These are phyloP conservation scores for Magnaporthiopsis rhizophila DNA, from an alignment of 2,329 filamentous ascomycete genomes.

Conservation along the genomic window DNA sequence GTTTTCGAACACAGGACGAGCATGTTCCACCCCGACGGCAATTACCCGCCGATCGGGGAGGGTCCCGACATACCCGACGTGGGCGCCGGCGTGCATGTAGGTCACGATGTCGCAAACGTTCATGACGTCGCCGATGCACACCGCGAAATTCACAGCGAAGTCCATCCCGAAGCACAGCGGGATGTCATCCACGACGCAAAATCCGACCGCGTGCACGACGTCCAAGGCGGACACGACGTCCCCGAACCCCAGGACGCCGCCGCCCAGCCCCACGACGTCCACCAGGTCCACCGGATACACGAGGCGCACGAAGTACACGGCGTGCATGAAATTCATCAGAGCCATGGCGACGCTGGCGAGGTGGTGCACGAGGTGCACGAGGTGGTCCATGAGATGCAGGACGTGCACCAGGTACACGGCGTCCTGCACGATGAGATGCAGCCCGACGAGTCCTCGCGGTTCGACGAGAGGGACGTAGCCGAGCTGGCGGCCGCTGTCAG, in stretches of 20 bases:
- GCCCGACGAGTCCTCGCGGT: slow-evolving; percentile 1
- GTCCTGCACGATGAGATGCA: slow-evolving; percentile 1
- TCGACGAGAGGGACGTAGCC: slow-evolving; percentile 9
- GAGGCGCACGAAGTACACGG: not conserved
- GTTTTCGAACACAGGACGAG: slow-evolving; percentile 14
- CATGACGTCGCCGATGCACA: slow-evolving; percentile 13
- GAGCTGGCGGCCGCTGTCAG: slow-evolving; percentile 13
- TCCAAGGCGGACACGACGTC: not conserved
- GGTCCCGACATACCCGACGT: slow-evolving; percentile 5
- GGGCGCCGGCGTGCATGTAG: slow-evolving; percentile 1
- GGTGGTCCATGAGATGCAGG: slow-evolving; percentile 10
- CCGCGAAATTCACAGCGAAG: not conserved
- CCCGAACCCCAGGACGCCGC: slow-evolving; percentile 10
- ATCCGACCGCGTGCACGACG: not conserved
- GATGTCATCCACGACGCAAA: not conserved
- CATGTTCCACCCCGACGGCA: slow-evolving; percentile 14
- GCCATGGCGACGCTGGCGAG: not conserved
- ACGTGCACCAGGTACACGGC: slow-evolving; percentile 9
- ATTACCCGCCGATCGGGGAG: slow-evolving; percentile 16
- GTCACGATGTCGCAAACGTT: not conserved
- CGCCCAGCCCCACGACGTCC: slow-evolving; percentile 13
- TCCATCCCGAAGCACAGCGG: not conserved
- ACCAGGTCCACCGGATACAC: slow-evolving; percentile 6
- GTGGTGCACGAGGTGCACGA: not conserved
- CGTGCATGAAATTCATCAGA: not conserved